Percentiles rank a stretch among this genome's conserved stretches.
Conservation (phyloP, 176 grass and related monocot genomes). For the Saccharum spontaneum region DNA sequence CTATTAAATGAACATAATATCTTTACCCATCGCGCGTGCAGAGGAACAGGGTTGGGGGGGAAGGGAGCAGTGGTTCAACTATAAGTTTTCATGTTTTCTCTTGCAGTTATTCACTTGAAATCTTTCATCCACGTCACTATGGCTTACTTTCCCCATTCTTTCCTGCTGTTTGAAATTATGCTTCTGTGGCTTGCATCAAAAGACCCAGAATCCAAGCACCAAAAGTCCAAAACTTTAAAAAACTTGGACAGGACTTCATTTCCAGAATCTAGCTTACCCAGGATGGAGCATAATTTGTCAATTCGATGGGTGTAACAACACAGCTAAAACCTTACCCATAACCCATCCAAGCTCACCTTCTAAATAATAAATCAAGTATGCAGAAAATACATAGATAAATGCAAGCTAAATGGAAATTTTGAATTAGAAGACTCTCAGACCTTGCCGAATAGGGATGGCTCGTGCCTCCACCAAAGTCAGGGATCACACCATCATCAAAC, state of each 20-base stretch:
- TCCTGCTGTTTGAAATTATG: not conserved
- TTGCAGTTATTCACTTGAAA: not conserved
- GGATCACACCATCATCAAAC: constrained; percentile 49
- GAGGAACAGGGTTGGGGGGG: not conserved
- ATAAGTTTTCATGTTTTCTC: not conserved
- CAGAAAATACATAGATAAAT: not conserved
- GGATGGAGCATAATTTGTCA: not conserved
- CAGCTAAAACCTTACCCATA: not conserved
- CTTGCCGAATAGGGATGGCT: not conserved
- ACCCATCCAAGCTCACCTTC: not conserved
- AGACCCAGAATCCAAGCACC: not conserved
- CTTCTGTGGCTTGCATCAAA: not conserved
- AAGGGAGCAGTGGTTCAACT: not conserved
- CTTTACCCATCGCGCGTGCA: not conserved
- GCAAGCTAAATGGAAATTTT: constrained; percentile 9
- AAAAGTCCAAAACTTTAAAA: not conserved
- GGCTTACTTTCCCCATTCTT: not conserved
- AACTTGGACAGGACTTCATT: not conserved
- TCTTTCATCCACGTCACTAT: not conserved
- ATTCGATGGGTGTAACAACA: not conserved
- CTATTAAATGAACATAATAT: not conserved
- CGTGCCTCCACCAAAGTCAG: constrained; percentile 42
- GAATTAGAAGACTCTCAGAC: not conserved
- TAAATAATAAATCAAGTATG: not conserved
- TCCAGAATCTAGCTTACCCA: not conserved